A percentile compares a stretch with the other conserved stretches of the same genome.
Evolutionary conservation across 2,329 filamentous ascomycete species (phyloP).

Genomic region (Paecilomyces dactylethromorphus): DNA sequence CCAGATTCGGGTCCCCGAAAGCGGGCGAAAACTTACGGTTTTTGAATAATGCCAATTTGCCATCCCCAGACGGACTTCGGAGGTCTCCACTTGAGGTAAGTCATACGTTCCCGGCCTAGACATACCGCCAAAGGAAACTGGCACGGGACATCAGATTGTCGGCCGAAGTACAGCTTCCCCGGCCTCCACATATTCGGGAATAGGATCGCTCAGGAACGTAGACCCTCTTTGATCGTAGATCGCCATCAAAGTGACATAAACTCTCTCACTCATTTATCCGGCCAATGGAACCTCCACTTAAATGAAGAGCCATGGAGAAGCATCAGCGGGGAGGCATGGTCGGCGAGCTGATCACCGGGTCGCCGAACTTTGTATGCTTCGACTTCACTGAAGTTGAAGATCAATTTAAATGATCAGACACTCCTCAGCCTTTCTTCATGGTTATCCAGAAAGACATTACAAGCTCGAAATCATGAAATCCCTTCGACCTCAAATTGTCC

Average conservation of each 20-base stretch:
- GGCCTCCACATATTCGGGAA: background rate
- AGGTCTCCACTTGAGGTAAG: background rate
- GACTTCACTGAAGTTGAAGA: background rate
- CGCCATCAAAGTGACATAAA: background rate
- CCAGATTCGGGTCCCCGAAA: background rate
- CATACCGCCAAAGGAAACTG: background rate
- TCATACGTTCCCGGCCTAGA: background rate
- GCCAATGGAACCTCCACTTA: background rate
- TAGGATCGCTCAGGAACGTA: background rate
- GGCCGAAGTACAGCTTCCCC: background rate
- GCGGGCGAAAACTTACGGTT: background rate
- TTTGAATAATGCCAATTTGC: background rate
- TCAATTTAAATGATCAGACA: background rate
- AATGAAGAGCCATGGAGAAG: background rate
- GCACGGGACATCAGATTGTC: background rate
- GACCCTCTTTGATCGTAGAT: background rate
- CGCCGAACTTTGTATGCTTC: background rate
- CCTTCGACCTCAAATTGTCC: background rate
- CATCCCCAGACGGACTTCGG: background rate
- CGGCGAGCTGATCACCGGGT: background rate
- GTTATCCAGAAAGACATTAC: background rate
- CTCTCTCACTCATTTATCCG: background rate
- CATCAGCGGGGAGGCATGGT: background rate
- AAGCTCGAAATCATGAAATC: background rate
- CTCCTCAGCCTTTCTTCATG: background rate